Conservation (phyloP, 2,329 filamentous ascomycete species). For the Penicillium sp. region DNA sequence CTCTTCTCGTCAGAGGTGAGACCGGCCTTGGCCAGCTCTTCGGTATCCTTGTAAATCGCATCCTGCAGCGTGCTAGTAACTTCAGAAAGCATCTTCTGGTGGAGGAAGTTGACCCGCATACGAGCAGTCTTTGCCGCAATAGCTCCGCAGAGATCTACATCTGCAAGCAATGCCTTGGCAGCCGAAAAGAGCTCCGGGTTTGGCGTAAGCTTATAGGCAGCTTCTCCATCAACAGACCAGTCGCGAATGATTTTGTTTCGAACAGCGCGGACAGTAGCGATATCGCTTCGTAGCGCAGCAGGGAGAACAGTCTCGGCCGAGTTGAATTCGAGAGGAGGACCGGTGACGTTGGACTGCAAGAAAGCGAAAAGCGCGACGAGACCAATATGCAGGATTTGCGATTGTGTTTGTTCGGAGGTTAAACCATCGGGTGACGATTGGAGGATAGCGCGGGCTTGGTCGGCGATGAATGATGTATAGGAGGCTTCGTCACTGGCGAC, state of each 20-base stretch:
- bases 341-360: constrained; percentile 84
- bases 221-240: constrained; percentile 81
- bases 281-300: constrained; percentile 36
- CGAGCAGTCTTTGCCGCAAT: constrained; percentile 61
- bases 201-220: constrained; percentile 82
- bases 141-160: constrained; percentile 47
- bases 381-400: constrained; percentile 59
- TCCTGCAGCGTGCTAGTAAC: constrained; percentile 63
- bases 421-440: constrained; percentile 24
- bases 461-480: constrained; percentile 42
- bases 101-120: constrained; percentile 73
- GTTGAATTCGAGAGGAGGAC: constrained; percentile 72
- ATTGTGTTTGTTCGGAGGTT: constrained; percentile 35
- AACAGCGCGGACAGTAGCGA: constrained; percentile 50
- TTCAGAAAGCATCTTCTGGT: constrained; percentile 70
- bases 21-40: constrained; percentile 51
- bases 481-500: constrained; percentile 39
- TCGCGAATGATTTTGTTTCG: constrained; percentile 67
- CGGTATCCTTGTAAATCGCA: constrained; percentile 63
- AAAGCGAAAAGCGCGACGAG: constrained; percentile 76
- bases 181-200: constrained; percentile 82
- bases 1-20: constrained; percentile 57
- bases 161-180: constrained; percentile 64
- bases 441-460: constrained; percentile 34
- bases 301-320: constrained; percentile 57